A percentile compares a stretch with the other conserved stretches of the same genome.
Conservation (phyloP, 495 filamentous ascomycete species). For the Endocarpon pusillum region DNA sequence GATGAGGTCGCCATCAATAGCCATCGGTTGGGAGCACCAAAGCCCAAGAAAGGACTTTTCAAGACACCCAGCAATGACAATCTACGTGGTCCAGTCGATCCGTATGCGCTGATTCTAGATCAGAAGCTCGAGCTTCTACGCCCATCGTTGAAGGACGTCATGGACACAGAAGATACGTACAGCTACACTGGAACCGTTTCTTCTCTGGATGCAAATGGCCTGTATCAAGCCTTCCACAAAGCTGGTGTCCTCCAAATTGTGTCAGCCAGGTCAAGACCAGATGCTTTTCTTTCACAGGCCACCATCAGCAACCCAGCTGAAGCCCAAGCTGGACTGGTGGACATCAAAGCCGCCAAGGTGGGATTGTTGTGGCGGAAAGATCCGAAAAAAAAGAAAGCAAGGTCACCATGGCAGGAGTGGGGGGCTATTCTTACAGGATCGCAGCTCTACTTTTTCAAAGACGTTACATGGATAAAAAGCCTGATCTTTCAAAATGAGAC, state of each 20-base stretch:
- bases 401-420: slow-evolving; percentile 98
- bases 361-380: slow-evolving; percentile 94
- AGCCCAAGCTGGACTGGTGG: slow-evolving; percentile 82
- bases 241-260: slow-evolving; percentile 87
- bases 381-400: slow-evolving; percentile 77
- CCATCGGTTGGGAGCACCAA: slow-evolving; percentile 54
- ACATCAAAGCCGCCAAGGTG: slow-evolving; percentile 95
- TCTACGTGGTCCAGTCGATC: slow-evolving; percentile 76
- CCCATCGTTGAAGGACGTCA: slow-evolving; percentile 76
- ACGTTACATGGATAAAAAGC: slow-evolving; percentile 77
- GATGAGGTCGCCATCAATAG: slow-evolving; percentile 73
- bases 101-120: slow-evolving; percentile 86
- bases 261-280: slow-evolving; percentile 77
- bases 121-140: slow-evolving; percentile 64
- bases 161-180: slow-evolving; percentile 85
- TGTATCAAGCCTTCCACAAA: slow-evolving; percentile 77
- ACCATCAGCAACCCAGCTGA: slow-evolving; percentile 71
- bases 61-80: slow-evolving; percentile 50
- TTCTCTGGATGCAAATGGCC: slow-evolving; percentile 52
- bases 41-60: slow-evolving; percentile 53
- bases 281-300: slow-evolving; percentile 80
- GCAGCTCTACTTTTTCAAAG: slow-evolving; percentile 91
- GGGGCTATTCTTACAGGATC: slow-evolving; percentile 87
- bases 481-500: slow-evolving; percentile 72
- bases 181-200: slow-evolving; percentile 62